phyloP scores from a whole-genome alignment of 1,139 yeast species.

The Lodderomyces oxycetoniae region DNA sequence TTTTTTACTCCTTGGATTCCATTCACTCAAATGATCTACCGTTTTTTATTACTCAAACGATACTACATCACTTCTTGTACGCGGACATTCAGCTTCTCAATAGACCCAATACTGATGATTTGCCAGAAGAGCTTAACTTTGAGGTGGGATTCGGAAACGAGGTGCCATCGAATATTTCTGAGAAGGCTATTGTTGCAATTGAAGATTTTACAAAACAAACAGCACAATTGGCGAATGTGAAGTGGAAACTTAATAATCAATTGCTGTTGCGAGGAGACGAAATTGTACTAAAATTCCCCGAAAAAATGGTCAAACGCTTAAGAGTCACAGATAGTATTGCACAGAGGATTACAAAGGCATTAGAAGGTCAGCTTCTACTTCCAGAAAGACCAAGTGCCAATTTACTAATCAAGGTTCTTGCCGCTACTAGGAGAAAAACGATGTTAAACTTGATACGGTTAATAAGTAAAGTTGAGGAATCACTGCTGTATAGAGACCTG shows the following conservation, averaged over 20 bases:
- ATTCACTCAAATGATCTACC: slow-evolving; percentile 42
- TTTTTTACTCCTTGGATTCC: slow-evolving; percentile 25
- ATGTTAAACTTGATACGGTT: not conserved
- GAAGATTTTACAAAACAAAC: not conserved
- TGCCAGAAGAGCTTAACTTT: not conserved
- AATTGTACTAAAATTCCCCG: slow-evolving; percentile 1
- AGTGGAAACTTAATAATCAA: not conserved
- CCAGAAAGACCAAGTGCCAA: slow-evolving; percentile 3
- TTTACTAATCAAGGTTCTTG: slow-evolving; percentile 2
- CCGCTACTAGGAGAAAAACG: slow-evolving; percentile 1
- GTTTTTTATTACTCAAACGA: slow-evolving; percentile 32
- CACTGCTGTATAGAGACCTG: too few species aligned
- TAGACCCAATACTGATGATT: not conserved
- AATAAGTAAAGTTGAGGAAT: not conserved
- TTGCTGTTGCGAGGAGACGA: not conserved
- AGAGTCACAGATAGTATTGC: not conserved
- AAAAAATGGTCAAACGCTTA: not conserved
- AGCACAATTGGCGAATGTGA: not conserved
- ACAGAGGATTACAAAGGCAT: not conserved
- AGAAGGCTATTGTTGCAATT: not conserved
- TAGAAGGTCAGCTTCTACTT: slow-evolving; percentile 2
- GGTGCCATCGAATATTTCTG: not conserved
- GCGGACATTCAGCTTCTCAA: slow-evolving; percentile 9
- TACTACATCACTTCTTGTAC: slow-evolving; percentile 22
- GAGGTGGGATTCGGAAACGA: slow-evolving; percentile 4